Percentiles rank a stretch among this genome's conserved stretches.
Evolutionary conservation across 2,329 filamentous ascomycete species (phyloP).

Genomic region (Venturia nashicola): DNA sequence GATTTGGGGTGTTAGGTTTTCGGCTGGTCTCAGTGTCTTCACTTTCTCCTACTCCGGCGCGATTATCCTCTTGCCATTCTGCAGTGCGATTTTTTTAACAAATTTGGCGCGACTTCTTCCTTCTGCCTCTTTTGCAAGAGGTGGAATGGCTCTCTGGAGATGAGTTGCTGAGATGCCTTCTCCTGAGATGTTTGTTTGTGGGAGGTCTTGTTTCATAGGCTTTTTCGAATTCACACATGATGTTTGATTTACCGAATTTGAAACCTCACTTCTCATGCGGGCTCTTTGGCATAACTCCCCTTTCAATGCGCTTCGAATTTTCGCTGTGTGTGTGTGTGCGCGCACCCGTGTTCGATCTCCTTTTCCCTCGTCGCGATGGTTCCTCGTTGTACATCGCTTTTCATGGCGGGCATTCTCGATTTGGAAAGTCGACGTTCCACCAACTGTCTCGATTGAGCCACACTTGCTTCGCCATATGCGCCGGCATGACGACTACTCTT

Average conservation of each 20-base stretch:
- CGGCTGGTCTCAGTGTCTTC: neutral
- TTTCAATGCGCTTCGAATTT: no score
- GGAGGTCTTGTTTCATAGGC: constrained; percentile 1
- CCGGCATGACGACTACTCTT: no score
- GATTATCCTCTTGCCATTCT: neutral
- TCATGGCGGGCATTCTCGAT: no score
- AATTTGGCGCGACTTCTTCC: neutral
- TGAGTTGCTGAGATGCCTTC: neutral
- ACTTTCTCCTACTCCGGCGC: neutral
- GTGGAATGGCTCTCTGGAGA: neutral
- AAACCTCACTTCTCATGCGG: neutral
- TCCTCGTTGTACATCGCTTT: no score
- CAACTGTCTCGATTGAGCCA: no score
- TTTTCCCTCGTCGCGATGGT: no score
- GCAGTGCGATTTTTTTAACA: neutral
- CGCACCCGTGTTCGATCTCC: no score
- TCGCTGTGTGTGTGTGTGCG: no score
- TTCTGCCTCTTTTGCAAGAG: neutral
- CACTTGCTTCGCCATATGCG: no score
- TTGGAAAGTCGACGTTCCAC: no score
- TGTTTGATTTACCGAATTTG: neutral
- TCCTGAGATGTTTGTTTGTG: neutral
- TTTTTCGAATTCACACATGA: neutral
- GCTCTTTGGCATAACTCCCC: no score
- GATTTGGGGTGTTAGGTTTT: neutral